Evolutionary conservation across 1,284 basidiomycete genomes (phyloP).

Genomic region (Cutaneotrichosporon sp.): DNA sequence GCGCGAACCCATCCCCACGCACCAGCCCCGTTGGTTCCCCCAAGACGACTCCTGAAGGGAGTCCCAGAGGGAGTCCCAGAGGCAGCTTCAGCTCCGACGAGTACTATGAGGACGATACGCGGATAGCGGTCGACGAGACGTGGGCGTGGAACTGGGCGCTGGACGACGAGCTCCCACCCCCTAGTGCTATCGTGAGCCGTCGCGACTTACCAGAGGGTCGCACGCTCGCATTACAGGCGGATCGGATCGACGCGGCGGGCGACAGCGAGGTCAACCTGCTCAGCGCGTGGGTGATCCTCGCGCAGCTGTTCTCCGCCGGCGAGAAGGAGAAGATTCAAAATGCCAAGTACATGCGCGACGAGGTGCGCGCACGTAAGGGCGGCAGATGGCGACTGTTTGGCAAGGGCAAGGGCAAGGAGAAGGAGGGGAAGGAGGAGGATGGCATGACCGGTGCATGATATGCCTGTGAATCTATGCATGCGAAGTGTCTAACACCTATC

Average conservation of each 20-base stretch:
- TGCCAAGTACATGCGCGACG: conserved; percentile 7
- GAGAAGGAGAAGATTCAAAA: conserved; percentile 9
- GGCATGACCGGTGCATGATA: not conserved
- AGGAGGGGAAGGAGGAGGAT: conserved; percentile 2
- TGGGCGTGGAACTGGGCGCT: conserved; percentile 52
- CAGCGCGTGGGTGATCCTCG: conserved; percentile 17
- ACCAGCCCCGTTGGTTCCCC: not conserved
- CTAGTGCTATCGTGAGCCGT: conserved; percentile 49
- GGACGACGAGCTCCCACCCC: conserved; percentile 52
- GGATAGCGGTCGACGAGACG: conserved; percentile 10
- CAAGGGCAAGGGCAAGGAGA: not conserved
- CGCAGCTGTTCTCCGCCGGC: conserved; percentile 7
- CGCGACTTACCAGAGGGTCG: conserved; percentile 50
- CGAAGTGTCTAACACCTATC: not conserved
- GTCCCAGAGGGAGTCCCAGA: not conserved
- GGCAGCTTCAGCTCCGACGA: not conserved
- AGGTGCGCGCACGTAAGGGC: conserved; percentile 5
- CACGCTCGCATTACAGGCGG: conserved; percentile 47
- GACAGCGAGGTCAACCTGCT: conserved; percentile 25
- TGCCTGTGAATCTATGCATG: no score
- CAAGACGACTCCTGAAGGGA: not conserved
- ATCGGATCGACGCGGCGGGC: conserved; percentile 44
- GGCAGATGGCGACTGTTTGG: not conserved
- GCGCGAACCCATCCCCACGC: not conserved
- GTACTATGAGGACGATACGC: not conserved